Conservation (phyloP, 768 basidiomycete genomes). For the Chalciporus chontae region DNA sequence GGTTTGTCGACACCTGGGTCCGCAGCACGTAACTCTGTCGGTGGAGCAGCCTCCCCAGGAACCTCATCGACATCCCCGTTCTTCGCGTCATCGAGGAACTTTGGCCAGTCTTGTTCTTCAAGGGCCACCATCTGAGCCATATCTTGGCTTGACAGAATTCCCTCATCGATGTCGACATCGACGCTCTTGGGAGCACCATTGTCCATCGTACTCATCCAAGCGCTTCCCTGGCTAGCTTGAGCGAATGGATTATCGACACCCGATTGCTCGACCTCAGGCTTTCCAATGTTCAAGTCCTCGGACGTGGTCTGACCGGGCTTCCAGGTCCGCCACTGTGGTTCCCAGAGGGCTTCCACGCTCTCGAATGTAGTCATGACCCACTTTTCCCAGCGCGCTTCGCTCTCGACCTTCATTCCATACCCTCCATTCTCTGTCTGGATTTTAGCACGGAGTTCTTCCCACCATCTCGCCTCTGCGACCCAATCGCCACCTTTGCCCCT, state of each 20-base stretch:
- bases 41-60: slow-evolving; percentile 10
- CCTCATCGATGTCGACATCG: slow-evolving; percentile 31
- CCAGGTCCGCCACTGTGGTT: slow-evolving; percentile 56
- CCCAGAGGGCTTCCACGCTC: slow-evolving; percentile 87
- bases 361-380: slow-evolving; percentile 88
- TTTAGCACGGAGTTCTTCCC: slow-evolving; percentile 64
- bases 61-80: slow-evolving; percentile 15
- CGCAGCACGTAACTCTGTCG: background rate
- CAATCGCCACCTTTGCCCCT: slow-evolving; percentile 58
- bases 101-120: slow-evolving; percentile 22
- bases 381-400: slow-evolving; percentile 52
- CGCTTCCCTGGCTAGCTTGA: slow-evolving; percentile 12
- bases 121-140: slow-evolving; percentile 26
- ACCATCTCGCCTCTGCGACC: slow-evolving; percentile 71
- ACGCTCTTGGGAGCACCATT: slow-evolving; percentile 2
- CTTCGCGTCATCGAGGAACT: slow-evolving; percentile 3
- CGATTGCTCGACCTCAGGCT: slow-evolving; percentile 11
- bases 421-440: slow-evolving; percentile 47
- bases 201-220: slow-evolving; percentile 10
- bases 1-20: background rate
- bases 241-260: slow-evolving; percentile 25
- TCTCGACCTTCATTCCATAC: slow-evolving; percentile 22
- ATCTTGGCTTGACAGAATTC: slow-evolving; percentile 31
- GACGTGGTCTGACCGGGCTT: slow-evolving; percentile 33
- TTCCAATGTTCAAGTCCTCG: slow-evolving; percentile 17